These are phyloP conservation scores for Pythium rishiriense DNA, from an alignment of 352 stramenopile genomes.

Conservation along the genomic window DNA sequence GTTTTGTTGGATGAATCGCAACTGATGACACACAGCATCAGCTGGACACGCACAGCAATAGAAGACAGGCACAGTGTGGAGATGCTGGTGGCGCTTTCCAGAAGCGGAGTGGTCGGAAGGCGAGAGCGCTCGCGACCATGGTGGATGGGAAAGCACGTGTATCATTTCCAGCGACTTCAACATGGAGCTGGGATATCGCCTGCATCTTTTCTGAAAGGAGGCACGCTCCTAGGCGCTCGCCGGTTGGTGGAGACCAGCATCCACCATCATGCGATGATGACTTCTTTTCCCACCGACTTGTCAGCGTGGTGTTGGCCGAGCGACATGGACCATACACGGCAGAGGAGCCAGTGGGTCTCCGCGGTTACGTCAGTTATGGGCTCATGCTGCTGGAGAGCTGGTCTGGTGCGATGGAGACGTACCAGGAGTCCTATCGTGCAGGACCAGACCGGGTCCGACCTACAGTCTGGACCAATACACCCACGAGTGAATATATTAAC, in stretches of 20 bases:
- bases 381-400: background rate
- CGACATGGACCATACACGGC: background rate
- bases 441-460: too few relatives aligned
- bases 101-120: too few relatives aligned
- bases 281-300: background rate
- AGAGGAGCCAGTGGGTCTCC: background rate
- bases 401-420: too few relatives aligned
- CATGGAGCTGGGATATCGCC: constrained; percentile 8
- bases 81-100: too few relatives aligned
- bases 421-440: too few relatives aligned
- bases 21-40: too few relatives aligned
- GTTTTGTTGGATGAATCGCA: constrained; percentile 1
- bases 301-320: background rate
- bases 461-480: too few relatives aligned
- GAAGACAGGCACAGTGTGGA: too few relatives aligned
- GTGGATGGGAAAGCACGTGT: background rate
- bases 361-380: background rate
- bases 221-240: constrained; percentile 20
- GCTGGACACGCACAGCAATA: background rate
- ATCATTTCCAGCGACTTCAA: constrained; percentile 23
- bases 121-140: background rate
- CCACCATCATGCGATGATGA: background rate
- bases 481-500: too few relatives aligned
- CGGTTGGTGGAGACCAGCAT: constrained; percentile 12
- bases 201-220: constrained; percentile 25